Conservation (phyloP, 179 eudicot genomes). For the Sideroxylon spinosum region DNA sequence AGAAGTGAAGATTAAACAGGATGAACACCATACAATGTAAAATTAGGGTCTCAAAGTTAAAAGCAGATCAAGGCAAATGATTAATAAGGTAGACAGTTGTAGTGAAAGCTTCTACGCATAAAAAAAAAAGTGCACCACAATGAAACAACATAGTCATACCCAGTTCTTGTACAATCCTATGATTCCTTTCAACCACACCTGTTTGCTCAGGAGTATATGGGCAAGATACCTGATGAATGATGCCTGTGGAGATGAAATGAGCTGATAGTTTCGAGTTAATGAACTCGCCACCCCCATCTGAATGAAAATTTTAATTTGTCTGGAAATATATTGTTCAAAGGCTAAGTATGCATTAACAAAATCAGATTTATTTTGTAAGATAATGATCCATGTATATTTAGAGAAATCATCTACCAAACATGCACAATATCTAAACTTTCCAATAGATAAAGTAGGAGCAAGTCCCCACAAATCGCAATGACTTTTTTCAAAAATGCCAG, state of each 20-base stretch:
- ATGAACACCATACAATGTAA: not conserved
- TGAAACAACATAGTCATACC: constrained; percentile 13
- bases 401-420: constrained; percentile 17
- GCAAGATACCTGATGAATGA: not conserved
- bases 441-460: constrained; percentile 13
- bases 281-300: no score
- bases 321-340: no score
- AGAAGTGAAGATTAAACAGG: constrained; percentile 4
- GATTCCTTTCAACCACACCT: not conserved
- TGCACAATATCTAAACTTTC: constrained; percentile 11
- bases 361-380: not conserved
- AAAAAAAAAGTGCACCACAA: not conserved
- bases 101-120: not conserved
- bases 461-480: no score
- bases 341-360: no score
- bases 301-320: no score
- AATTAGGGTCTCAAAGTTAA: not conserved
- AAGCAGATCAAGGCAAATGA: not conserved
- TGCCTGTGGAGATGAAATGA: not conserved
- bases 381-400: constrained; percentile 9
- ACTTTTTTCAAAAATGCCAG: constrained; percentile 12
- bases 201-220: not conserved
- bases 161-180: not conserved
- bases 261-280: no score
- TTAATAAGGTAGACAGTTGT: not conserved